A percentile compares a stretch with the other conserved stretches of the same genome.
Evolutionary conservation across 805 yeast genomes (phyloP).

Genomic region (Saccharomycopsis sp.): DNA sequence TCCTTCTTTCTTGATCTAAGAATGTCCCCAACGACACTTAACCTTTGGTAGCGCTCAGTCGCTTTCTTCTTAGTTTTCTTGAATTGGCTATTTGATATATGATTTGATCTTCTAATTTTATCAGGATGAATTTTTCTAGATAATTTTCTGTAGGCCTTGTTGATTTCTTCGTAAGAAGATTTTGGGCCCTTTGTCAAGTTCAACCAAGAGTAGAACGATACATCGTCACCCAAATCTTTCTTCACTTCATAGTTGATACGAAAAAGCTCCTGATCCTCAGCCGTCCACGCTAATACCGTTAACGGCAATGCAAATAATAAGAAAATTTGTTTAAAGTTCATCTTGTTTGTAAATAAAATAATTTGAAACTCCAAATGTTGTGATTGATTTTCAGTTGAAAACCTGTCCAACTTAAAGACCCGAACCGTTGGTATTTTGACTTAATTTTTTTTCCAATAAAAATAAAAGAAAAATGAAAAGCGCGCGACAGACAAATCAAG

Average conservation of each 20-base stretch:
- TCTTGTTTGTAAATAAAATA: not conserved
- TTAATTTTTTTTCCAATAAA: too few species aligned
- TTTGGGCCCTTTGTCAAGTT: conserved; percentile 35
- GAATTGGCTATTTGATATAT: conserved; percentile 27
- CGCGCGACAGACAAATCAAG: too few species aligned
- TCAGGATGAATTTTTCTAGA: conserved; percentile 84
- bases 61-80: conserved; percentile 37
- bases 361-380: too few species aligned
- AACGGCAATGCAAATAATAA: not conserved
- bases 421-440: too few species aligned
- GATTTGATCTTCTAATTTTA: conserved; percentile 43
- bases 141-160: conserved; percentile 60
- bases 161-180: conserved; percentile 47
- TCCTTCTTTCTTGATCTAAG: conserved; percentile 54
- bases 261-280: conserved; percentile 78
- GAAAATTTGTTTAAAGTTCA: not conserved
- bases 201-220: conserved; percentile 65
- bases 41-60: conserved; percentile 66
- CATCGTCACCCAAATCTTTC: conserved; percentile 52
- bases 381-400: too few species aligned
- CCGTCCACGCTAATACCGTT: conserved; percentile 42
- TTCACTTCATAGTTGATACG: conserved; percentile 57
- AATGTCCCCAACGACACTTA: conserved; percentile 70
- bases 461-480: too few species aligned
- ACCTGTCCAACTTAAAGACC: too few species aligned